Conservation (phyloP, 352 stramenopile species). For the Pythium apleroticum region DNA sequence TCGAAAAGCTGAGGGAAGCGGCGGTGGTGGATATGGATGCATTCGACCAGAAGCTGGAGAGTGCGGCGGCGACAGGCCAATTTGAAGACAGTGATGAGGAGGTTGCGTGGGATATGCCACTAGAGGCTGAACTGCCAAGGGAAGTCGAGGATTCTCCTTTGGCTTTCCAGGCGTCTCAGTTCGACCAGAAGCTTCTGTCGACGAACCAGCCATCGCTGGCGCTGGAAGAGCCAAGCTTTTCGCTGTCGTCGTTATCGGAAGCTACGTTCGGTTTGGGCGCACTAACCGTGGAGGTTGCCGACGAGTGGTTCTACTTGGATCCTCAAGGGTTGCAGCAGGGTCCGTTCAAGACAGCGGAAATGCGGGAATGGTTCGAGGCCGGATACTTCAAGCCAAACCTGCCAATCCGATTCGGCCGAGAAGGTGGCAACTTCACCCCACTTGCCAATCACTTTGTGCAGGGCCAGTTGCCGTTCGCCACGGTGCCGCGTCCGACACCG, state of each 20-base stretch:
- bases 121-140: constrained; percentile 9
- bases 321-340: constrained; percentile 80
- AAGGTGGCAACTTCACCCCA: constrained; percentile 65
- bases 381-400: constrained; percentile 89
- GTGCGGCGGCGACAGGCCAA: constrained; percentile 65
- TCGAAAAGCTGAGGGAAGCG: constrained; percentile 24
- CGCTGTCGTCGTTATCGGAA: constrained; percentile 24
- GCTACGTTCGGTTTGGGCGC: constrained; percentile 29
- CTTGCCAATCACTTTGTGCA: constrained; percentile 76
- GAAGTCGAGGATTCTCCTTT: constrained; percentile 22
- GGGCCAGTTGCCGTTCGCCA: constrained; percentile 67
- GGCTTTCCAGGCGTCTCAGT: constrained; percentile 20
- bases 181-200: constrained; percentile 21
- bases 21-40: constrained; percentile 50
- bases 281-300: constrained; percentile 42
- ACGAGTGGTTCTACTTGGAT: constrained; percentile 89
- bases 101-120: constrained; percentile 48
- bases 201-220: constrained; percentile 1
- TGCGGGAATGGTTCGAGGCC: constrained; percentile 89
- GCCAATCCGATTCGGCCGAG: constrained; percentile 80
- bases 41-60: constrained; percentile 81
- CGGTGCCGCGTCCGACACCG: constrained; percentile 29
- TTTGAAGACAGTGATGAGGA: constrained; percentile 87
- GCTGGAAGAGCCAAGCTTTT: constrained; percentile 20
- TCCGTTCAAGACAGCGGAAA: constrained; percentile 84